Conservation (phyloP, 768 basidiomycete genomes). For the Lactifluus piperatus region DNA sequence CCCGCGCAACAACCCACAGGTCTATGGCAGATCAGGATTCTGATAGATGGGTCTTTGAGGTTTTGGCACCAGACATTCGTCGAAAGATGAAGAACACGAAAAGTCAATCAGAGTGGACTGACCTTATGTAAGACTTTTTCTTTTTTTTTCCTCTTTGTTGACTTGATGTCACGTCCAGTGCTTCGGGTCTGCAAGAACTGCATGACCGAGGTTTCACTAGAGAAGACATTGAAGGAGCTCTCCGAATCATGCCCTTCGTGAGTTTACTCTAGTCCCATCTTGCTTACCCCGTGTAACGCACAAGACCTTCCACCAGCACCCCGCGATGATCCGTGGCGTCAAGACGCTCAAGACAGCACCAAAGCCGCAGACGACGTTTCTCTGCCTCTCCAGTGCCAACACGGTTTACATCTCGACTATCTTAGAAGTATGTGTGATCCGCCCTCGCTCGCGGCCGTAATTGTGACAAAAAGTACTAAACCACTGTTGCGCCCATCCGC, state of each 20-base stretch:
- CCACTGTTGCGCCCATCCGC: neutral
- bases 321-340: slow-evolving; percentile 93
- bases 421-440: slow-evolving; percentile 46
- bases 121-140: slow-evolving; percentile 61
- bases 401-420: slow-evolving; percentile 86
- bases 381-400: slow-evolving; percentile 94
- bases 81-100: slow-evolving; percentile 68
- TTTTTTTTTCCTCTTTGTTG: neutral
- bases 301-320: slow-evolving; percentile 56
- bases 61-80: slow-evolving; percentile 77
- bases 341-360: slow-evolving; percentile 56
- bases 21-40: slow-evolving; percentile 94
- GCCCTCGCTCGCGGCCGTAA: neutral
- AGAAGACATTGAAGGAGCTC: slow-evolving; percentile 67
- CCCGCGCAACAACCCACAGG: slow-evolving; percentile 34
- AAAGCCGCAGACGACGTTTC: slow-evolving; percentile 63
- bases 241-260: slow-evolving; percentile 83
- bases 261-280: slow-evolving; percentile 24
- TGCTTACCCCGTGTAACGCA: neutral
- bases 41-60: slow-evolving; percentile 88
- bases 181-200: slow-evolving; percentile 54
- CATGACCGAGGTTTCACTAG: slow-evolving; percentile 59
- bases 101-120: slow-evolving; percentile 75
- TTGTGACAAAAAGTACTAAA: neutral
- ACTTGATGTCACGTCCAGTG: slow-evolving; percentile 37